Evolutionary conservation across 2,329 filamentous ascomycete species (phyloP).

Genomic region (Apiospora aurea): DNA sequence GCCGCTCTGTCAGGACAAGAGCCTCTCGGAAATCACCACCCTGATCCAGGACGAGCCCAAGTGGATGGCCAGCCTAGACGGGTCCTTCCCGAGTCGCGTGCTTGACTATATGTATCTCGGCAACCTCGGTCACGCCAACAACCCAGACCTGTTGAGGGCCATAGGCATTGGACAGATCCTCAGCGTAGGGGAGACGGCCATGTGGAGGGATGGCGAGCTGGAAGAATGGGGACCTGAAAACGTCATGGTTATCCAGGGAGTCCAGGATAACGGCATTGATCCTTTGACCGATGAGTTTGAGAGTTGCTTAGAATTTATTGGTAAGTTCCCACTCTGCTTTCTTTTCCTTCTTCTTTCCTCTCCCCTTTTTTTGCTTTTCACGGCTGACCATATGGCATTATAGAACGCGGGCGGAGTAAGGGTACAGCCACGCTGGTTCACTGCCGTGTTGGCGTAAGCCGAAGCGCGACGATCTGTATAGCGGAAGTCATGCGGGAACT

Average conservation of each 20-base stretch:
- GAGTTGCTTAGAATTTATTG: constrained; percentile 88
- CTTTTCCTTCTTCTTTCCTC: neutral
- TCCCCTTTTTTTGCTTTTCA: constrained; percentile 23
- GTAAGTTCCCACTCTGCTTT: constrained; percentile 59
- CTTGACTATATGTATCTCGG: constrained; percentile 96
- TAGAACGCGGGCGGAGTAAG: constrained; percentile 79
- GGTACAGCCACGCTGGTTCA: constrained; percentile 91
- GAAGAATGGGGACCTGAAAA: constrained; percentile 80
- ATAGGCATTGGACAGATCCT: constrained; percentile 88
- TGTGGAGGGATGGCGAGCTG: constrained; percentile 76
- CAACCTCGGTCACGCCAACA: constrained; percentile 92
- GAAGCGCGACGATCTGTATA: constrained; percentile 97
- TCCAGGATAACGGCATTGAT: constrained; percentile 98
- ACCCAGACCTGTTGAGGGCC: constrained; percentile 79
- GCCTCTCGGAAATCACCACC: constrained; percentile 59
- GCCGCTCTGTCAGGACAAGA: constrained; percentile 59
- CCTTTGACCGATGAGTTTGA: constrained; percentile 86
- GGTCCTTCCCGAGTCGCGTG: constrained; percentile 87
- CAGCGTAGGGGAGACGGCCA: constrained; percentile 88
- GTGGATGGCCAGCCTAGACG: constrained; percentile 87
- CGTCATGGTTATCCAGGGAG: constrained; percentile 79
- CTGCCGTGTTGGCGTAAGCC: constrained; percentile 93
- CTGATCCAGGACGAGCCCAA: constrained; percentile 68
- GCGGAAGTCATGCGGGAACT: constrained; percentile 94
- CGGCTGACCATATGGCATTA: constrained; percentile 25